Percentiles rank a stretch among this genome's conserved stretches.
phyloP scores from a whole-genome alignment of 2,329 filamentous ascomycete genomes.

The Onygenales sp. region DNA sequence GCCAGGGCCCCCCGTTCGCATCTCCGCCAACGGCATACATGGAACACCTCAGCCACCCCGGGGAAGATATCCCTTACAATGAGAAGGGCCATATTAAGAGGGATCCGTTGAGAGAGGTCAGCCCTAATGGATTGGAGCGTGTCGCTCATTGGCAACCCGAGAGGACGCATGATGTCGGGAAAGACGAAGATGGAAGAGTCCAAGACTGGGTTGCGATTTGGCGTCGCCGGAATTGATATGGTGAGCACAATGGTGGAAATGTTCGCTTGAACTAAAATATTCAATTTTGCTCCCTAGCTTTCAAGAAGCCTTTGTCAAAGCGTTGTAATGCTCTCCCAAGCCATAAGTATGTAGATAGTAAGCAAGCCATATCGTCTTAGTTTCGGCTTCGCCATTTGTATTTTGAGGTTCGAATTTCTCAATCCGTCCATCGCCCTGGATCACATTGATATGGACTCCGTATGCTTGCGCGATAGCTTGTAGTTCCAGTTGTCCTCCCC shows the following conservation, averaged over 20 bases:
- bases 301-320: slow-evolving; percentile 47
- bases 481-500: slow-evolving; percentile 90
- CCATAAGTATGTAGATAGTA: slow-evolving; percentile 94
- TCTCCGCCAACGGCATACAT: slow-evolving; percentile 60
- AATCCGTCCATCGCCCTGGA: slow-evolving; percentile 70
- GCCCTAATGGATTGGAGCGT: slow-evolving; percentile 30
- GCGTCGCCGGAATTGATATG: slow-evolving; percentile 24
- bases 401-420: slow-evolving; percentile 59
- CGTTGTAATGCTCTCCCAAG: slow-evolving; percentile 95
- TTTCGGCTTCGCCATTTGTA: slow-evolving; percentile 32
- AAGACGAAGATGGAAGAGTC: slow-evolving; percentile 32
- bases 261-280: not conserved
- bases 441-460: slow-evolving; percentile 67
- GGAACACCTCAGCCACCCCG: slow-evolving; percentile 61
- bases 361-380: slow-evolving; percentile 66
- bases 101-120: slow-evolving; percentile 37
- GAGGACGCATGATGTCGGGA: slow-evolving; percentile 47
- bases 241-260: not conserved
- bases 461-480: slow-evolving; percentile 75
- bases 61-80: slow-evolving; percentile 55
- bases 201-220: slow-evolving; percentile 36
- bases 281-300: not conserved
- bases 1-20: slow-evolving; percentile 64
- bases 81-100: slow-evolving; percentile 42
- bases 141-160: slow-evolving; percentile 48